Percentiles rank a stretch among this genome's conserved stretches.
Conservation (phyloP, 2,329 filamentous ascomycete species). For the Xylariaceae sp. region DNA sequence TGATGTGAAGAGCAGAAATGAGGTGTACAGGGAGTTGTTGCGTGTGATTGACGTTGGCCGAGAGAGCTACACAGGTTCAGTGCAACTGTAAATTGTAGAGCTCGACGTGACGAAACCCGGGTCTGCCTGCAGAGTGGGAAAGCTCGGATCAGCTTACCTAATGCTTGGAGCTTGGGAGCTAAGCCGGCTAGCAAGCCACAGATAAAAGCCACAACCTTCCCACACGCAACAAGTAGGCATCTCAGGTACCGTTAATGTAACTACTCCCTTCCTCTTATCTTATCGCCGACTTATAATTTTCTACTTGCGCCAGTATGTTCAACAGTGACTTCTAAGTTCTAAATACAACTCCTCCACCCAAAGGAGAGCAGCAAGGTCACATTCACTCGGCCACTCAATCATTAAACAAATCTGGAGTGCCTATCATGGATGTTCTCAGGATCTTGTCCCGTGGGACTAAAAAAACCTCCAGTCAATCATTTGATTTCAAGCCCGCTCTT, state of each 20-base stretch:
- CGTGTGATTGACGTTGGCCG: constrained; percentile 6
- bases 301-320: neutral
- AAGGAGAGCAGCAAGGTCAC: neutral
- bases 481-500: constrained; percentile 38
- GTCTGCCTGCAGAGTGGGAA: constrained; percentile 23
- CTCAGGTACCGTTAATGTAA: neutral
- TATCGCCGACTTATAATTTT: constrained; percentile 21
- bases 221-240: too few relatives aligned
- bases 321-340: too few relatives aligned
- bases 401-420: neutral
- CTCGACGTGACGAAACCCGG: constrained; percentile 29
- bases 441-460: constrained; percentile 75
- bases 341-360: too few relatives aligned
- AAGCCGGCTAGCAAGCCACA: too few relatives aligned
- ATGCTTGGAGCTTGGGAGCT: neutral
- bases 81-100: constrained; percentile 5
- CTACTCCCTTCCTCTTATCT: constrained; percentile 7
- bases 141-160: constrained; percentile 11
- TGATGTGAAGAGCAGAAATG: neutral
- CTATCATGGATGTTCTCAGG: constrained; percentile 73
- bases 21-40: neutral
- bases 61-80: neutral
- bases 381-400: neutral
- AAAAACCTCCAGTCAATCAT: constrained; percentile 48
- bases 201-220: too few relatives aligned